Evolutionary conservation across 2,329 filamentous ascomycete genomes (phyloP), one percentile per base, ranked within the genome.

Genomic region (Aspergillus sp.): DNA sequence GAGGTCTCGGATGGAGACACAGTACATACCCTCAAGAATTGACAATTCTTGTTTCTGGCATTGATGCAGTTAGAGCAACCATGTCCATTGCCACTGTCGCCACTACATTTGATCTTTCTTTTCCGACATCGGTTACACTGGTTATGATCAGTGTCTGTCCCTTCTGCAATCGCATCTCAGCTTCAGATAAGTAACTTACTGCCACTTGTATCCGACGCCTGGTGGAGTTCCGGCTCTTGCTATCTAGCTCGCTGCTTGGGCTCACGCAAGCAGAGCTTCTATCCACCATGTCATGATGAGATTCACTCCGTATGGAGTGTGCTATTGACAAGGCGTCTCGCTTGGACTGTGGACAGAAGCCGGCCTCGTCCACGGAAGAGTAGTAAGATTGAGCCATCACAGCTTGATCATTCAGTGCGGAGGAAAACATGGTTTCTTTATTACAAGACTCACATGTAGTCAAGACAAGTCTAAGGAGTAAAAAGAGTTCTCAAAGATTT

Each of bases 41-140:
- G 85, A 73, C 94, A 97, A 5, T 83, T 70, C 2, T 67, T 73
- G 54, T 78, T 80, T 11, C 90, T 89, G 55, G 93, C 89, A 62
- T 82, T 86, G 70, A 87, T 89, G 80, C 94, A 98, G 75, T 93
- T 96, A 10, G 84, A 81, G 76, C 94, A 98, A n/a, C 88, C 87
- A 41, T 81, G 78, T n/a, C 89, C 90, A 70, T 89, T 86, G 32
- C 90, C 90, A 36, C 84, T 82, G 72, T 96, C 92, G 47, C 94
- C 94, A 70, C 90, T 96, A 79, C 94, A 98, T 68, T 91, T 89
- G 69, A 98, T 98, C 82, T 98, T 98, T 61, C 94, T 86, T 79
- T 94, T 93, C 62, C 94, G 87, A 77, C 94, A 98, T 66, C 94
- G 87, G 38, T 87, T 86, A 75, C 94, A 98, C 94, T 97, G 65